Percentiles rank a stretch among this genome's conserved stretches.
These are phyloP conservation scores for Rosa multiflora DNA, from an alignment of 306 rosid species.

Conservation along the genomic window DNA sequence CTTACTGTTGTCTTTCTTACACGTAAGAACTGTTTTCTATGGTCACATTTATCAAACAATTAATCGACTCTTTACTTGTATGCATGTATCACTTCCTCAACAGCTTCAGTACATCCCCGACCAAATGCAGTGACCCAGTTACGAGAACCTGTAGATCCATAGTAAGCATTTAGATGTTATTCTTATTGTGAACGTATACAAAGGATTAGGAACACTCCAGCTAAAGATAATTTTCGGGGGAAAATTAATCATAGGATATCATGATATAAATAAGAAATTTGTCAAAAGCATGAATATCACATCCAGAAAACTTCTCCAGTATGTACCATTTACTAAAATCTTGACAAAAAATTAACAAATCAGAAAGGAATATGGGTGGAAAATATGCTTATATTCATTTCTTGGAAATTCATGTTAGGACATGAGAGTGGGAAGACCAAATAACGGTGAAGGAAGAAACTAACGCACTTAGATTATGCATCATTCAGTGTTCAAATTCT, in stretches of 20 bases:
- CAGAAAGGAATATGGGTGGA: neutral
- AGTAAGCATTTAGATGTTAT: neutral
- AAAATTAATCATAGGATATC: neutral
- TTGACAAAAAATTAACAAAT: neutral
- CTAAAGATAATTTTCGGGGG: no score
- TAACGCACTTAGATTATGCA: neutral
- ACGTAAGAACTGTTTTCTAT: no score
- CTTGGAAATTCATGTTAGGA: neutral
- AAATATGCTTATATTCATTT: neutral
- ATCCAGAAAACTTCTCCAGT: neutral
- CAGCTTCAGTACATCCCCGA: conserved; percentile 53
- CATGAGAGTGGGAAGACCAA: neutral
- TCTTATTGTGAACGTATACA: neutral
- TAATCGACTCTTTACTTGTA: neutral
- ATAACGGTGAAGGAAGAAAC: neutral
- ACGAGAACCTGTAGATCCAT: conserved; percentile 62
- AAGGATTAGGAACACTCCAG: neutral
- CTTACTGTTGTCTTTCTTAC: no score
- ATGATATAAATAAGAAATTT: neutral
- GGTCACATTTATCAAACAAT: no score
- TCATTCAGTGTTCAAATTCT: neutral
- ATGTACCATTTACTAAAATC: neutral
- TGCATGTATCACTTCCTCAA: conserved; percentile 34
- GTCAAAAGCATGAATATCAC: neutral
- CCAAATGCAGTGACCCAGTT: conserved; percentile 76